Percentiles rank a stretch among this genome's conserved stretches.
Evolutionary conservation across 495 filamentous ascomycete species (phyloP).

Genomic region (Penicillium fimorum): DNA sequence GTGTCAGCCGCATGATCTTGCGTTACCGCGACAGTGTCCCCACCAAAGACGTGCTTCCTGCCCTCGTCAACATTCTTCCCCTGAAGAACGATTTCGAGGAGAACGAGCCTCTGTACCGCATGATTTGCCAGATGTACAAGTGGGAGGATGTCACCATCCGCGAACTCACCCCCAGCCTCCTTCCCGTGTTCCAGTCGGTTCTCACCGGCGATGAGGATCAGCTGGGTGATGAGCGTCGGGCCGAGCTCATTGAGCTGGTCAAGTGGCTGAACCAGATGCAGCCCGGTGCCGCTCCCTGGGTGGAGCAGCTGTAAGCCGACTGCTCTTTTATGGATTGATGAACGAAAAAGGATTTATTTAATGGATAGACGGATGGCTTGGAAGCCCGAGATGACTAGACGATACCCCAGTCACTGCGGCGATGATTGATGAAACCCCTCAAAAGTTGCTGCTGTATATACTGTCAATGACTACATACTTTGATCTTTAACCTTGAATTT

Average conservation of each 20-base stretch:
- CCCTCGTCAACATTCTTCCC: conserved; percentile 74
- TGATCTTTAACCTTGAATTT: conserved; percentile 7
- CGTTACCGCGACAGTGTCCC: conserved; percentile 77
- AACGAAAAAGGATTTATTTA: conserved; percentile 29
- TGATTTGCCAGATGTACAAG: conserved; percentile 83
- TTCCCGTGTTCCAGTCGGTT: conserved; percentile 79
- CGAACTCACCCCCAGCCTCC: conserved; percentile 70
- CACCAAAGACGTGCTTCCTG: conserved; percentile 74
- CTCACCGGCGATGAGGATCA: conserved; percentile 78
- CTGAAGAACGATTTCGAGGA: conserved; percentile 95
- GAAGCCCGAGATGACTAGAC: conserved; percentile 40
- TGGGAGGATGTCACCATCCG: conserved; percentile 68
- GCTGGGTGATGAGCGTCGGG: conserved; percentile 75
- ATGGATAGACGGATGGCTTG: conserved; percentile 42
- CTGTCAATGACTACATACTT: conserved; percentile 22
- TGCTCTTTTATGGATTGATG: conserved; percentile 21
- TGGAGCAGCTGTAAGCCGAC: conserved; percentile 41
- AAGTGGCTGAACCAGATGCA: conserved; percentile 63
- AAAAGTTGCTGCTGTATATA: conserved; percentile 36
- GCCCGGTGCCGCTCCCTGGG: conserved; percentile 45
- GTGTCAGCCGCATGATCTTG: conserved; percentile 87
- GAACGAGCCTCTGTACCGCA: conserved; percentile 87
- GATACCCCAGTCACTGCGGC: conserved; percentile 40
- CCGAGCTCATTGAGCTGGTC: conserved; percentile 66
- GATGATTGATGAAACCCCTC: conserved; percentile 38